Conservation (phyloP, 179 eudicot genomes). For the Silene vulgaris region DNA sequence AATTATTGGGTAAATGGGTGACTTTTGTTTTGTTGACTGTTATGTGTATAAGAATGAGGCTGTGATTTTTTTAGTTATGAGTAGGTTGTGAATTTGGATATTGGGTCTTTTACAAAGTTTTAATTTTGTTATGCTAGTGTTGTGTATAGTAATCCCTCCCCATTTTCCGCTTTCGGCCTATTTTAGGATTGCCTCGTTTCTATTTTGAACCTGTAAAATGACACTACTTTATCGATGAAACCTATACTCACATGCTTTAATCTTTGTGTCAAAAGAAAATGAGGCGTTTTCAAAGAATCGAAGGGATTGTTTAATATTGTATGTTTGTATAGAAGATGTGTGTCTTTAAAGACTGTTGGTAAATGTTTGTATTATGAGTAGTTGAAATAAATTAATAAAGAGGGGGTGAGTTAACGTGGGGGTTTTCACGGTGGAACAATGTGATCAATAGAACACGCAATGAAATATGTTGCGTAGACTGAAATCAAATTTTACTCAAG, state of each 20-base stretch:
- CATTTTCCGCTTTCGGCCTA: too few species aligned
- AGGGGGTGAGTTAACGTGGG: background rate
- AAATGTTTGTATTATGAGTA: background rate
- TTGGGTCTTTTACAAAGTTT: slow-evolving; percentile 11
- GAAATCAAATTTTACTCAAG: background rate
- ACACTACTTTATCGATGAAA: too few species aligned
- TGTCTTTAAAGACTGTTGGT: background rate
- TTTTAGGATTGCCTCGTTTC: background rate
- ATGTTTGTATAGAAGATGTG: background rate
- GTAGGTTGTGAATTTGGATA: background rate
- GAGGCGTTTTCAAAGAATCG: background rate
- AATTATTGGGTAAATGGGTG: too few species aligned
- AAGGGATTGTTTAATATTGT: background rate
- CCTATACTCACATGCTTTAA: too few species aligned
- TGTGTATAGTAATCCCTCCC: too few species aligned
- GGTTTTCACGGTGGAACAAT: background rate
- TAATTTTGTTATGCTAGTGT: too few species aligned
- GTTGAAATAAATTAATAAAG: background rate
- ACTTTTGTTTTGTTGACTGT: background rate
- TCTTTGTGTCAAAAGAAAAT: too few species aligned
- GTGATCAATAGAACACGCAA: background rate
- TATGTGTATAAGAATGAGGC: too few species aligned
- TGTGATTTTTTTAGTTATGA: background rate
- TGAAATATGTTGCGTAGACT: background rate
- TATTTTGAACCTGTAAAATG: too few species aligned